Base-by-base conservation (phyloP, 257 asterid genomes). In the Plantago major region DNA sequence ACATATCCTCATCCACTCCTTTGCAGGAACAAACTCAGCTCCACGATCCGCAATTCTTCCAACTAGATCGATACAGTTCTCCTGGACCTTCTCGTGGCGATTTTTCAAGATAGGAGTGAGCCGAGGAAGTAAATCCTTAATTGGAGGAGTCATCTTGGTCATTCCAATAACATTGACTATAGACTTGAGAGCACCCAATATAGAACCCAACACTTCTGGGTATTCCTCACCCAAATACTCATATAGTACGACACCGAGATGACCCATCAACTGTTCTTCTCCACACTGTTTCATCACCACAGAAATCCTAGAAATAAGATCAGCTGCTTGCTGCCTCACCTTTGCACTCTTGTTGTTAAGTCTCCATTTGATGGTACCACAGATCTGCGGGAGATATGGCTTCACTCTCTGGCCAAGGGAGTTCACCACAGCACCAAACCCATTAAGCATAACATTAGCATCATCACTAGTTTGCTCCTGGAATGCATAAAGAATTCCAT, bases 1-100 rank as follows among this genome's bases (percentile, higher is more conserved):
- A 76, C 97, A 89, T 59, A 89, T 89, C 62, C 97, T 75, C 97
- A 89, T 89, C 97, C 97, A 89, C 68, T 89, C 95, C 77, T 90
- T 86, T 10, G 97, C 97, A 38, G 97, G 91, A 14, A 89, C 97
- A 58, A 86, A 89, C 69, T 89, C 97, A 18, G 97, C 95, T 14
- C 97, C 97, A 62, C 89, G 91, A 18, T 86, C 97, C 62, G 97
- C 97, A 60, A 89, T 89, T 52, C 97, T 78, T 28, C 97, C 97
- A 42, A 89, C 97, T 15, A 89, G 90, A 71, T 89, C 97, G 1
- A 89, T 89, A 58, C 97, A 89, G 62, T 89, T 89, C 70, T 89
- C 97, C 69, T 89, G 97, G 72, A 89, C 97, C 63, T 89, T 79
- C 85, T 89, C 97, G 4, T 89, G 97, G 37, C 95, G 97, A 64